These are phyloP conservation scores for Rubus idaeus DNA, from an alignment of 306 rosid genomes.

Conservation along the genomic window DNA sequence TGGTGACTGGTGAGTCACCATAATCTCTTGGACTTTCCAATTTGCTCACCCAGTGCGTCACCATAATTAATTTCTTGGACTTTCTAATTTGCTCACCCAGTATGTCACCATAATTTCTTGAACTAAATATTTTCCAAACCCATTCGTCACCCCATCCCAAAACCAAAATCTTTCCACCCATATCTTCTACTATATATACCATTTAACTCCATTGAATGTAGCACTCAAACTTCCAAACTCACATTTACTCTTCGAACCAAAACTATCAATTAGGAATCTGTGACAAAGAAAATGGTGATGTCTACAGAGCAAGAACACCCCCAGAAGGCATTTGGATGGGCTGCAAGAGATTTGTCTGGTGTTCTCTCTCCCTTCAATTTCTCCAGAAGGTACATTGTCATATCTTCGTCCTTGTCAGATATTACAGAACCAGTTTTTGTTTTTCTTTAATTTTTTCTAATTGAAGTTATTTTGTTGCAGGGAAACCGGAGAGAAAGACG, in stretches of 20 bases:
- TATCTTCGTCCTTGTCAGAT: neutral
- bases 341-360: conserved; percentile 24
- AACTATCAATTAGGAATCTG: neutral
- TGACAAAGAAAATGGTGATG: neutral
- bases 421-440: neutral
- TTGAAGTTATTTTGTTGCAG: conserved; percentile 6
- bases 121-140: neutral
- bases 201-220: neutral
- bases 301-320: neutral
- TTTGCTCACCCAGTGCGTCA: too few species aligned
- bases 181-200: neutral
- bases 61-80: too few species aligned
- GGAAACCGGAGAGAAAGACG: conserved; percentile 23
- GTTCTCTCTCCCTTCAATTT: conserved; percentile 15
- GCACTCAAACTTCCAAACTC: neutral
- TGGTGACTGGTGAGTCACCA: too few species aligned
- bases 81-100: too few species aligned
- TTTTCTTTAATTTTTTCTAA: neutral
- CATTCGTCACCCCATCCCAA: neutral
- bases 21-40: too few species aligned
- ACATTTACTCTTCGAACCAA: neutral
- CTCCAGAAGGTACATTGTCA: conserved; percentile 11
- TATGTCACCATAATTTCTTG: too few species aligned
- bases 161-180: too few species aligned
- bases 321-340: conserved; percentile 22